Conservation (phyloP, 805 yeast species). For the Ogataea chonburiensis region DNA sequence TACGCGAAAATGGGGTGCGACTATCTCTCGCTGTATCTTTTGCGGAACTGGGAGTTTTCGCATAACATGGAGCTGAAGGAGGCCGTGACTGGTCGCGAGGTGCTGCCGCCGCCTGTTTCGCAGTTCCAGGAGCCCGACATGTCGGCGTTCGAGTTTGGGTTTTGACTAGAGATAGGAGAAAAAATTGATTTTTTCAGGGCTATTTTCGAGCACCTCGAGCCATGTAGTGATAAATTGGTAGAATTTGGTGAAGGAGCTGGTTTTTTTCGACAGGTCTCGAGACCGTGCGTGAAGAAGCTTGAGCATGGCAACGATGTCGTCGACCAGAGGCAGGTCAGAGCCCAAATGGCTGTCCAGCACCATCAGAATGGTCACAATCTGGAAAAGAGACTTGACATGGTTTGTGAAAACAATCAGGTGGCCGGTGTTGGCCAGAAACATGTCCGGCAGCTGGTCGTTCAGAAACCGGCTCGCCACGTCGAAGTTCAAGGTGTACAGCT, state of each 20-base stretch:
- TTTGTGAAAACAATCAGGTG: slow-evolving; percentile 28
- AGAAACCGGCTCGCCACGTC: slow-evolving; percentile 21
- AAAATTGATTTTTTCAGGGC: slow-evolving; percentile 24
- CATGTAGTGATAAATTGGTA: slow-evolving; percentile 17
- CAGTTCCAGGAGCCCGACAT: slow-evolving; percentile 72
- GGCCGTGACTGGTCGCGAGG: slow-evolving; percentile 16
- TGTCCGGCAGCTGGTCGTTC: slow-evolving; percentile 17
- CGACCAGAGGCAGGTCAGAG: slow-evolving; percentile 8
- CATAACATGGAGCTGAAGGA: background rate
- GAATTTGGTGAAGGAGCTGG: slow-evolving; percentile 19
- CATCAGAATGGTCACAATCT: slow-evolving; percentile 25
- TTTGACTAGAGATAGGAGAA: slow-evolving; percentile 16
- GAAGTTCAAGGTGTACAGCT: slow-evolving; percentile 23
- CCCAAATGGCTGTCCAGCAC: slow-evolving; percentile 20
- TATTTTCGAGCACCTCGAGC: slow-evolving; percentile 19
- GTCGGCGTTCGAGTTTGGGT: slow-evolving; percentile 64
- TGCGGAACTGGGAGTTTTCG: slow-evolving; percentile 66
- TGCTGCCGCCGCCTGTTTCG: slow-evolving; percentile 46
- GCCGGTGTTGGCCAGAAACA: slow-evolving; percentile 20
- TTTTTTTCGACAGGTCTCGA: slow-evolving; percentile 7
- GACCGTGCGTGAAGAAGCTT: slow-evolving; percentile 7
- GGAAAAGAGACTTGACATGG: slow-evolving; percentile 29
- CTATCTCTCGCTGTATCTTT: slow-evolving; percentile 59
- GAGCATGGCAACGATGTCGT: slow-evolving; percentile 5
- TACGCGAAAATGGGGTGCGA: slow-evolving; percentile 93